These are phyloP conservation scores for Ampelomyces quisqualis DNA, from an alignment of 2,329 filamentous ascomycete genomes.

Conservation along the genomic window DNA sequence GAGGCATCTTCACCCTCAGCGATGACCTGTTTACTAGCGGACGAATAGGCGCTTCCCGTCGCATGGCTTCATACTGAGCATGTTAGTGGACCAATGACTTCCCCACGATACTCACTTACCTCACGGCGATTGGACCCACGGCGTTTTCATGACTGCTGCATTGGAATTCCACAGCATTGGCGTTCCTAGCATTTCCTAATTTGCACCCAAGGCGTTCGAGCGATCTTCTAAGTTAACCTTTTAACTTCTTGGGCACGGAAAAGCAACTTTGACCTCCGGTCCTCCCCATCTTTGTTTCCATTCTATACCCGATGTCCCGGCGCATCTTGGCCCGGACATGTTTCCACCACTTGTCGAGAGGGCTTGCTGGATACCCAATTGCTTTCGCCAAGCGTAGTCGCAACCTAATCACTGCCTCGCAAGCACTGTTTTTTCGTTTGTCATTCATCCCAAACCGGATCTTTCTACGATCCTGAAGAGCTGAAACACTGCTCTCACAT, in stretches of 20 bases:
- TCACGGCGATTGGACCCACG: slow-evolving; percentile 40
- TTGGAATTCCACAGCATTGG: slow-evolving; percentile 37
- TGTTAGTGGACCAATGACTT: slow-evolving; percentile 27
- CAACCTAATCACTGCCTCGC: slow-evolving; percentile 32
- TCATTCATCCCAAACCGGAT: slow-evolving; percentile 39
- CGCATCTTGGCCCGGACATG: slow-evolving; percentile 19
- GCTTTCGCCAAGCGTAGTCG: slow-evolving; percentile 26
- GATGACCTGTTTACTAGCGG: slow-evolving; percentile 35
- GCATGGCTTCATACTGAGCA: slow-evolving; percentile 44
- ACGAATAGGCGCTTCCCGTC: slow-evolving; percentile 38
- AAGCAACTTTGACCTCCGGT: slow-evolving; percentile 19
- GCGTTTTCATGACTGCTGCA: slow-evolving; percentile 41
- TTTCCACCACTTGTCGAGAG: slow-evolving; percentile 27
- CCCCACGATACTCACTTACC: slow-evolving; percentile 34
- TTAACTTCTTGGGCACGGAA: slow-evolving; percentile 26
- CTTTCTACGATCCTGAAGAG: slow-evolving; percentile 32
- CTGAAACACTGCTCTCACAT: slow-evolving; percentile 30
- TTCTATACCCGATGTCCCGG: slow-evolving; percentile 36
- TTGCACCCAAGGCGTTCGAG: slow-evolving; percentile 39
- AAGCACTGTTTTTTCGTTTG: slow-evolving; percentile 41
- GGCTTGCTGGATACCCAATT: slow-evolving; percentile 32
- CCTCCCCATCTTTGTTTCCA: slow-evolving; percentile 29
- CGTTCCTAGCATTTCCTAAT: slow-evolving; percentile 33
- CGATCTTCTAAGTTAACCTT: slow-evolving; percentile 33
- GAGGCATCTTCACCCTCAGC: slow-evolving; percentile 33